Evolutionary conservation across 345 rosid genomes (phyloP).

Genomic region (Populus deltoides): DNA sequence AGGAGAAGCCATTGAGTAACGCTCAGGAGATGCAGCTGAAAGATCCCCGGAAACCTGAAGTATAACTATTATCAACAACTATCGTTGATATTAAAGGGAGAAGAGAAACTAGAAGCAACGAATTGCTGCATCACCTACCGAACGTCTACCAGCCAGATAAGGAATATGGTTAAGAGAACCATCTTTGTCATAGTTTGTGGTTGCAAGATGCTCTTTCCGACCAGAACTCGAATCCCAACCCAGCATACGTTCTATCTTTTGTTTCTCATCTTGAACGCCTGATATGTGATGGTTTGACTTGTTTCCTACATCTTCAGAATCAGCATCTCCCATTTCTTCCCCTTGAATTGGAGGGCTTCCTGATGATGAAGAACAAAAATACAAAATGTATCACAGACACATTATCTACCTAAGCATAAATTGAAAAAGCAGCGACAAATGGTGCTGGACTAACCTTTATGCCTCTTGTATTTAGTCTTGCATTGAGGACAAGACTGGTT

Average conservation of each 20-base stretch:
- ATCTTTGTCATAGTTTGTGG: slow-evolving; percentile 30
- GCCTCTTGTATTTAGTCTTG: slow-evolving; percentile 41
- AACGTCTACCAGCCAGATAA: slow-evolving; percentile 26
- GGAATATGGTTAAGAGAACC: slow-evolving; percentile 34
- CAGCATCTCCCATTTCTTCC: slow-evolving; percentile 19
- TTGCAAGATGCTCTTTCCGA: slow-evolving; percentile 20
- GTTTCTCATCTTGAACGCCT: slow-evolving; percentile 14
- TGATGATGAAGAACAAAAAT: slow-evolving; percentile 2
- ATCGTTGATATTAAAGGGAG: background rate
- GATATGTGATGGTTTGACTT: slow-evolving; percentile 9
- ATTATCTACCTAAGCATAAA: background rate
- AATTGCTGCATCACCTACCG: slow-evolving; percentile 16
- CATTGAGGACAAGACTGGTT: slow-evolving; percentile 43
- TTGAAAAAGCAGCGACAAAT: background rate
- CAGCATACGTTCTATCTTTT: slow-evolving; percentile 24
- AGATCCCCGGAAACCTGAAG: slow-evolving; percentile 39
- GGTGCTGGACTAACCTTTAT: slow-evolving; percentile 22
- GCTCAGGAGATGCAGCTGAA: slow-evolving; percentile 41
- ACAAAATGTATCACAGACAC: background rate
- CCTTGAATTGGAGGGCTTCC: slow-evolving; percentile 24
- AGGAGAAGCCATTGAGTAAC: slow-evolving; percentile 37
- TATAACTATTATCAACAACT: background rate
- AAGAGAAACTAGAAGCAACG: background rate
- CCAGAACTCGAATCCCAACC: slow-evolving; percentile 26
- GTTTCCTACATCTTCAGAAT: slow-evolving; percentile 1